Evolutionary conservation across 75 land plant genomes (phyloP), one percentile per base, ranked within the genome.

Genomic region (Sequoia sempervirens): DNA sequence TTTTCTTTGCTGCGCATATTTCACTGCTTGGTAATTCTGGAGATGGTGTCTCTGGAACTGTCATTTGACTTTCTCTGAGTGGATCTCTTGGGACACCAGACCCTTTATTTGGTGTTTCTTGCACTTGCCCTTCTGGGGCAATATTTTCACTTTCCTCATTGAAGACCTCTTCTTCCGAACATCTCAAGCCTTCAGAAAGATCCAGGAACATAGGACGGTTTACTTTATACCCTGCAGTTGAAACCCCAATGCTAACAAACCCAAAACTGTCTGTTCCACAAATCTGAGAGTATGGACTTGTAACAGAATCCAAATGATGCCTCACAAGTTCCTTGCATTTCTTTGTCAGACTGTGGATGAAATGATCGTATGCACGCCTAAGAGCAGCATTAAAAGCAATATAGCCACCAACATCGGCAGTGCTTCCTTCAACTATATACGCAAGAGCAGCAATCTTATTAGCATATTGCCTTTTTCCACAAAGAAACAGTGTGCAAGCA

Each of bases 1-100:
- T 95, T 84, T 90, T 92, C 76, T 85, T 91, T 23, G 82, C 88
- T 54, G 81, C 89, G 87, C 79, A 66, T 2, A 26, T 68, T 4
- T 82, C 82, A 82, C 87, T 89, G 88, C 86, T 85, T 75, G 94
- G 92, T 70, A 89, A 93, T 76, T 97, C 98, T 38, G 98, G 98
- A 70, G 98, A 95, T 68, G 98, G 99, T 38, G 99, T 97, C 87
- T 97, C 99, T 58, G 98, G 98, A 18, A 97, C 90, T 64, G 98
- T 95, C 89, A 95, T 83, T 84, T 95, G 99, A 85, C 94, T 84
- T 79, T 97, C 99, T 84, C 82, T 87, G 23, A 93, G 90, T n/a
- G 90, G 87, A 80, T 87, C 95, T 84, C 85, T 95, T 43, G 85
- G 46, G 50, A 66, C 17, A 36, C 91, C 92, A 32, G 87, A 46